Base-by-base conservation (phyloP, 176 grass and related monocot species). In the Oryza officinalis region DNA sequence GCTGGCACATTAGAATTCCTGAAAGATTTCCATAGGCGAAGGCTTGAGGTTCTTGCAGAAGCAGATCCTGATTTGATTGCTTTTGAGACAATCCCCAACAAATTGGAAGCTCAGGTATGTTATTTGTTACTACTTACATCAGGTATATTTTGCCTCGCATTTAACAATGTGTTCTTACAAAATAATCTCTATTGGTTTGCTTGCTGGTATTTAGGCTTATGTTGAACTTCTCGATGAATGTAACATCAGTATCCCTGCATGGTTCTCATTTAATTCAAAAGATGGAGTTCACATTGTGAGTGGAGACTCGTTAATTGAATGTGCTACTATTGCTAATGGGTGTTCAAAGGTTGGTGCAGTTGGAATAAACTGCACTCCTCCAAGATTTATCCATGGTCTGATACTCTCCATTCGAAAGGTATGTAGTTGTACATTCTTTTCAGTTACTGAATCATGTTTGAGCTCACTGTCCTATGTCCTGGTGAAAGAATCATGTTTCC, bases 181-280 rank as follows among this genome's bases (percentile, higher is more conserved):
- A 76, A 63, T 63, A 52, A 26, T 80, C 31, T 63, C 68, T 86
- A 80, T 83, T 67, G 0, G 22, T 46, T 88, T 17, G 11, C 43
- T 84, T 0, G 6, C 79, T 22, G 49, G 52, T 80, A n/a, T 68
- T 26, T 84, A 96, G 93, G 97, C 97, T 37, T 99, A 96, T 84
- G 89, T 80, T 81, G 93, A 99, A 72, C 93, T 99, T 76, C 91
- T 99, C 0, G 89, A 94, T 38, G 93, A 99, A 75, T 87, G 76
- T 64, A 89, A 90, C 75, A 88, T 92, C 72, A 90, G 65, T 72
- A 91, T 92, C 71, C 97, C 97, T 82, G 88, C 93, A 74, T 96
- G 97, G 97, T 89, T 99, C 89, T 92, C 97, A 31, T 96, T 99
- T 76, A 99, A 92, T 73, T 99, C 93, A 26, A 99, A 99, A 71